phyloP scores from a whole-genome alignment of 2,329 filamentous ascomycete genomes.

The Aspergillus felis region DNA sequence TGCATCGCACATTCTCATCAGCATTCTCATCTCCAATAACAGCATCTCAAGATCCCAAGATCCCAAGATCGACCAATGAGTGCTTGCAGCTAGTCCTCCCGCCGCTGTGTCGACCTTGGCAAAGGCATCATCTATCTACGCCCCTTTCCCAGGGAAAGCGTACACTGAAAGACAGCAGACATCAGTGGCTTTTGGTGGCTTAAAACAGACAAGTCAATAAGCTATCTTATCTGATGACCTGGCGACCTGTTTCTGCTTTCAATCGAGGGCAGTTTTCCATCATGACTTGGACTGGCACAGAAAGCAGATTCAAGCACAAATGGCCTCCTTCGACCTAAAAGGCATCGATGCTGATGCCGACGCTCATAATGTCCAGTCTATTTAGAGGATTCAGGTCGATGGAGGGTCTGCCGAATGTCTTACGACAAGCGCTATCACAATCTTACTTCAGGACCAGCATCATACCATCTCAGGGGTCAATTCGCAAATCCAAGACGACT shows the following conservation, averaged over 20 bases:
- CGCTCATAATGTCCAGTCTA: neutral
- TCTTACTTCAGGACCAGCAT: no score
- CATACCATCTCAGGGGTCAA: no score
- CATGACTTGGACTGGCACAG: neutral
- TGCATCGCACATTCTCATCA: neutral
- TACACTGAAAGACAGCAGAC: neutral
- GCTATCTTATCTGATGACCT: slow-evolving; percentile 11
- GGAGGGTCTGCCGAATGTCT: neutral
- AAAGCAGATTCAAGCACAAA: neutral
- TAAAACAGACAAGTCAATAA: neutral
- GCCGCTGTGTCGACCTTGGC: neutral
- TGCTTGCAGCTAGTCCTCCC: neutral
- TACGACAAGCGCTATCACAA: neutral
- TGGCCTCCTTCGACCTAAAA: neutral
- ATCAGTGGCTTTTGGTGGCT: neutral
- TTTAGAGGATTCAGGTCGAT: neutral
- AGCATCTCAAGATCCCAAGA: neutral
- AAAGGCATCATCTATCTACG: neutral
- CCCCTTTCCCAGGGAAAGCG: neutral
- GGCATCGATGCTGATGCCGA: neutral
- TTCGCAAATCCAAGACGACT: neutral
- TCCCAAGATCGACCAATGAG: neutral
- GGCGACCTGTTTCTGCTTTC: slow-evolving; percentile 2
- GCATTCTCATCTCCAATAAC: neutral
- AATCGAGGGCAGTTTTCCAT: neutral